Percentiles rank a stretch among this genome's conserved stretches.
phyloP scores from a whole-genome alignment of 495 filamentous ascomycete genomes.

The Neurospora africana region DNA sequence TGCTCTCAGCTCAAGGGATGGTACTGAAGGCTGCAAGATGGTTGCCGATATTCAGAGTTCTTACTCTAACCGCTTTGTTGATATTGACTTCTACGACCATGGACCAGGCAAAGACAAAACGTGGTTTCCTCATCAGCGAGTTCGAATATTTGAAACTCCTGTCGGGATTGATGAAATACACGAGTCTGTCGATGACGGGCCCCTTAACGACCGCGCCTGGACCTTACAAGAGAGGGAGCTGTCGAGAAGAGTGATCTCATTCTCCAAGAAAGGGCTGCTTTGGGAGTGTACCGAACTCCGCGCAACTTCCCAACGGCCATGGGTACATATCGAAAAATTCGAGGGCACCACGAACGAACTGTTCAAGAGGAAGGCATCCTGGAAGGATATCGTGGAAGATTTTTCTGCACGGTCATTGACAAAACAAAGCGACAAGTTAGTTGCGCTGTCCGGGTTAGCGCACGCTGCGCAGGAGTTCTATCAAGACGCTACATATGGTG shows the following conservation, averaged over 20 bases:
- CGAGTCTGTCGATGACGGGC: fast-evolving
- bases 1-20: not conserved
- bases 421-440: not conserved
- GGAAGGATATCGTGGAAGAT: not conserved
- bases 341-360: too few species aligned
- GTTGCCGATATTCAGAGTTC: not conserved
- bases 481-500: not conserved
- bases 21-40: not conserved
- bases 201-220: not conserved
- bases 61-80: not conserved
- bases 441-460: not conserved
- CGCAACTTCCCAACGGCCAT: not conserved
- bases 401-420: not conserved
- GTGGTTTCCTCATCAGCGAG: not conserved
- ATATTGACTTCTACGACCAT: not conserved
- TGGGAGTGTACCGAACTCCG: not conserved
- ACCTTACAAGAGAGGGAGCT: not conserved
- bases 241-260: not conserved
- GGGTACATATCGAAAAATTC: not conserved
- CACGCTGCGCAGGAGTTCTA: not conserved
- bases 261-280: not conserved
- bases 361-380: not conserved
- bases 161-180: too few species aligned
- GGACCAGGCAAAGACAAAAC: not conserved
- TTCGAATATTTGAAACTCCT: not conserved